phyloP scores from a whole-genome alignment of 2,329 filamentous ascomycete genomes.

The Cladosporium cucumerinum region DNA sequence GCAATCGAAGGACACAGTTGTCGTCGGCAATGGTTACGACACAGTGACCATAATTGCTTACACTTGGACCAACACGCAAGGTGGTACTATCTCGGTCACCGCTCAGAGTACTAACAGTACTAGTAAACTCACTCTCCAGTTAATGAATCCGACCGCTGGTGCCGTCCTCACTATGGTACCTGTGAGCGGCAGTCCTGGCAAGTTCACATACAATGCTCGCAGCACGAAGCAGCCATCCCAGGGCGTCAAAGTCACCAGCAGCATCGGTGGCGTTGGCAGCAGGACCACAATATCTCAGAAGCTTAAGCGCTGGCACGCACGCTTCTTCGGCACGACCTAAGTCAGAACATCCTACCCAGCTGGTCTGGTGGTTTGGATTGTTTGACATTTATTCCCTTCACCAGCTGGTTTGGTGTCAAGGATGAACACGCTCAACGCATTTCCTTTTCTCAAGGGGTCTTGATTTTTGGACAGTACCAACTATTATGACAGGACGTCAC shows the following conservation, averaged over 20 bases:
- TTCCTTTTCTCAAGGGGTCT: not conserved
- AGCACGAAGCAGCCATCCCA: conserved; percentile 30
- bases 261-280: not conserved
- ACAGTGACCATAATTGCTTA: conserved; percentile 35
- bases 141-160: conserved; percentile 25
- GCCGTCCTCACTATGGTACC: conserved; percentile 26
- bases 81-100: conserved; percentile 33
- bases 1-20: conserved; percentile 29
- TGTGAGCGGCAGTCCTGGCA: conserved; percentile 25
- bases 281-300: conserved; percentile 13
- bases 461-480: not conserved
- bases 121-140: conserved; percentile 19
- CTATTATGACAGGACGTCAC: not conserved
- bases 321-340: not conserved
- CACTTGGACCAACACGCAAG: conserved; percentile 33
- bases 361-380: not conserved
- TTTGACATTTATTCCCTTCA: not conserved
- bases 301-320: conserved; percentile 15
- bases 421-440: not conserved
- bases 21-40: conserved; percentile 31
- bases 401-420: not conserved
- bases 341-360: not conserved
- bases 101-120: conserved; percentile 35
- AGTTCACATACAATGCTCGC: conserved; percentile 30
- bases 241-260: conserved; percentile 24